A percentile compares a stretch with the other conserved stretches of the same genome.
phyloP scores from a whole-genome alignment of 441 rosid genomes.

The Croton laevigatus region DNA sequence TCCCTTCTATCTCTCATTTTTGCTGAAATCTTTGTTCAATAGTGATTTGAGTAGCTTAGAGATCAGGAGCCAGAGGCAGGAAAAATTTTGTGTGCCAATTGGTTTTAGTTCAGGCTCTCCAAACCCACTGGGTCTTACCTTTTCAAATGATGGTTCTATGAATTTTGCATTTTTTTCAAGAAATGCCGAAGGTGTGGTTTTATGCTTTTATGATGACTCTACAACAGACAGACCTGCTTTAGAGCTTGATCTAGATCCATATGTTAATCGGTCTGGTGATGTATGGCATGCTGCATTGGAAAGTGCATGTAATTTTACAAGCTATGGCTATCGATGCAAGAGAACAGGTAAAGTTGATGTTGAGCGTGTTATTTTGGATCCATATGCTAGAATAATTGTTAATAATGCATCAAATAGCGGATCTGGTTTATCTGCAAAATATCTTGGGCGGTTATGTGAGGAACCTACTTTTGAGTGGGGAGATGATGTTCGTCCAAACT shows the following conservation, averaged over 20 bases:
- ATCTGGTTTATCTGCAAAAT: constrained; percentile 31
- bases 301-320: constrained; percentile 41
- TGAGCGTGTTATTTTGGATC: constrained; percentile 63
- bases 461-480: constrained; percentile 77
- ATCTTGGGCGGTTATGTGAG: constrained; percentile 50
- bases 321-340: constrained; percentile 66
- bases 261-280: constrained; percentile 80
- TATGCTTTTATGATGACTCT: constrained; percentile 65
- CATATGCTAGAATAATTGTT: constrained; percentile 60
- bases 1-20: constrained; percentile 77
- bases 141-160: constrained; percentile 53
- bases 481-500: constrained; percentile 54
- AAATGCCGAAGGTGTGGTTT: constrained; percentile 45
- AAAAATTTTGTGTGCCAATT: constrained; percentile 72
- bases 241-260: constrained; percentile 92
- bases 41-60: constrained; percentile 33
- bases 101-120: constrained; percentile 72
- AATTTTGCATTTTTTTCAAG: constrained; percentile 77
- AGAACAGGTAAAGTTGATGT: constrained; percentile 29
- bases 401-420: constrained; percentile 29
- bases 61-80: constrained; percentile 55
- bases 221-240: constrained; percentile 57
- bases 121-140: constrained; percentile 75
- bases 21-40: constrained; percentile 45
- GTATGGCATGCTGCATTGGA: constrained; percentile 78